Evolutionary conservation across 148 eudicot genomes (phyloP).

Genomic region (Chenopodium quinoa): DNA sequence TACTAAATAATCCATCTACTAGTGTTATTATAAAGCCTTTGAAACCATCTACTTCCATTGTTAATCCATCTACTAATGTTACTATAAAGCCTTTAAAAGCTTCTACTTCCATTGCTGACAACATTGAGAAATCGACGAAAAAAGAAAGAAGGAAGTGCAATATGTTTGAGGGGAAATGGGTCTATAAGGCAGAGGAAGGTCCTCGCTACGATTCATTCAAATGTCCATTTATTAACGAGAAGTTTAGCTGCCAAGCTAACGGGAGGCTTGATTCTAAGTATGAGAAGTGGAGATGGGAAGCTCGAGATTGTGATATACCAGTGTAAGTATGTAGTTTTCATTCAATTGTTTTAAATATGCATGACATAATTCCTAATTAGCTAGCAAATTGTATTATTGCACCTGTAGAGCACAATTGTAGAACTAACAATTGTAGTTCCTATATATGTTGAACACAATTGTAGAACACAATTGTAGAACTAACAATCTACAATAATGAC

Average conservation of each 20-base stretch:
- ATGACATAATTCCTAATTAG: no score
- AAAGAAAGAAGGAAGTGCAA: background rate
- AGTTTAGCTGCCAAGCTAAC: background rate
- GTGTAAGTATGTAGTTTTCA: background rate
- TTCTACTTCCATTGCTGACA: background rate
- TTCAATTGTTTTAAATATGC: no score
- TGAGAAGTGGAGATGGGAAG: background rate
- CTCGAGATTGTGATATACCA: background rate
- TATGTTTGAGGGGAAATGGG: constrained; percentile 5
- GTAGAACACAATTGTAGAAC: no score
- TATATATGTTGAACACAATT: no score
- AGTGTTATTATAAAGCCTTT: background rate
- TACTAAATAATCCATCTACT: background rate
- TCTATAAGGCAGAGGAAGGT: background rate
- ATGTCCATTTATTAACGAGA: background rate
- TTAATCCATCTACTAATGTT: background rate
- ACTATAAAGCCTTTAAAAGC: background rate
- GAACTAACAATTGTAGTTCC: no score
- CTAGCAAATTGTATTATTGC: no score
- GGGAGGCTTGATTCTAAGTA: background rate
- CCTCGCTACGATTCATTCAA: background rate
- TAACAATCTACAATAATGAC: no score
- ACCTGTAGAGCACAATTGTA: no score
- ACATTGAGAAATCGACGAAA: background rate
- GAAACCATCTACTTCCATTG: background rate